Conservation (phyloP, 192 early-diverging fungal species). For the Coemansia sp. region DNA sequence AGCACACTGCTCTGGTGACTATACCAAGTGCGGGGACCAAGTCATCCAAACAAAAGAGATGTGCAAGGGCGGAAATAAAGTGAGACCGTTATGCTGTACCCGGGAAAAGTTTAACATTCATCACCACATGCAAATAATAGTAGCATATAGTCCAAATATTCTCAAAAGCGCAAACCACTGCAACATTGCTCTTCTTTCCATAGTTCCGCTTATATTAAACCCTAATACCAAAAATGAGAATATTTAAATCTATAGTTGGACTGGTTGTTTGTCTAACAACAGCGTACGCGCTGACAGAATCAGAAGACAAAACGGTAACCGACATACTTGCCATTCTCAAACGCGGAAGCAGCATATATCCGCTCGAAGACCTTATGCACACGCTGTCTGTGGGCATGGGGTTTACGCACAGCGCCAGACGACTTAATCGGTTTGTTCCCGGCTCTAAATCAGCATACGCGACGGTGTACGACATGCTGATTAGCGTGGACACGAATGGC, state of each 20-base stretch:
- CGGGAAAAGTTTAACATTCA: neutral
- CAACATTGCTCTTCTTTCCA: too few species aligned
- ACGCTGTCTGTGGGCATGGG: conserved; percentile 22
- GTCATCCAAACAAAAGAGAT: neutral
- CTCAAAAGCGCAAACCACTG: too few species aligned
- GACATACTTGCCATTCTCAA: conserved; percentile 30
- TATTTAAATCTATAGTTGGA: neutral
- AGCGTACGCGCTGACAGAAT: conserved; percentile 17
- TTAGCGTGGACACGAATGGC: conserved; percentile 34
- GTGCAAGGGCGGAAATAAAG: neutral
- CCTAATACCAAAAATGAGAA: neutral
- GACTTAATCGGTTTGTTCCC: conserved; percentile 27
- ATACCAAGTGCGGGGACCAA: neutral
- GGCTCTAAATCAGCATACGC: conserved; percentile 21
- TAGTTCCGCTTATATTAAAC: too few species aligned
- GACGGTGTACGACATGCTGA: conserved; percentile 43
- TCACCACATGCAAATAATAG: too few species aligned
- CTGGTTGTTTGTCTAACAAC: conserved; percentile 13
- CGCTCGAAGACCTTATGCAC: conserved; percentile 40
- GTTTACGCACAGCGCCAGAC: conserved; percentile 25
- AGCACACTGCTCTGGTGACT: neutral
- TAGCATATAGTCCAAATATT: too few species aligned
- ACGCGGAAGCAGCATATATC: conserved; percentile 39
- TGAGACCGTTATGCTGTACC: neutral
- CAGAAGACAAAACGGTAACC: conserved; percentile 31